These are phyloP conservation scores for Byssochlamys sp. DNA, from an alignment of 2,329 filamentous ascomycete genomes.

Conservation along the genomic window DNA sequence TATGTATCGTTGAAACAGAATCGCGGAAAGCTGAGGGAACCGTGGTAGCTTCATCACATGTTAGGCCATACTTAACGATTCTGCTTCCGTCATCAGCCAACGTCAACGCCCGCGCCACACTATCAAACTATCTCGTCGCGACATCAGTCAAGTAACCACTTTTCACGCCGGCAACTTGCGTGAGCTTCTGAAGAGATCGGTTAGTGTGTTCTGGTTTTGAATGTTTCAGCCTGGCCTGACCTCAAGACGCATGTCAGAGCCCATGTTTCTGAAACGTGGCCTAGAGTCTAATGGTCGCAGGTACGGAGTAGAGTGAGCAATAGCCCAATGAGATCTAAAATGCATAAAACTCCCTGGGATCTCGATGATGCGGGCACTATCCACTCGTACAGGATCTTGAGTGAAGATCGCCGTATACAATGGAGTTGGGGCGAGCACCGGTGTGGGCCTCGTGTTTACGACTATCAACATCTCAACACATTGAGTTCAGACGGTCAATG, in stretches of 20 bases:
- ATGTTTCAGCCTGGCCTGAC: not conserved
- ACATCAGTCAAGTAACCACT: not conserved
- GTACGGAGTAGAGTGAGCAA: not conserved
- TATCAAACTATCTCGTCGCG: not conserved
- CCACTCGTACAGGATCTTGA: not conserved
- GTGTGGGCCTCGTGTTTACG: not conserved
- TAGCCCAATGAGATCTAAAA: not conserved
- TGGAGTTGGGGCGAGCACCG: not conserved
- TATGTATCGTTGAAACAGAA: not conserved
- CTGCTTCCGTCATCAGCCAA: conserved; percentile 3
- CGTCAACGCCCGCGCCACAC: conserved; percentile 12
- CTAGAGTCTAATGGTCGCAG: not conserved
- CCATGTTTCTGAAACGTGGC: not conserved
- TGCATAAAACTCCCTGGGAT: not conserved
- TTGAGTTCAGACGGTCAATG: not conserved
- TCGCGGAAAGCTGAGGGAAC: not conserved
- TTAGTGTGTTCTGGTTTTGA: not conserved
- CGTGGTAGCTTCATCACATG: not conserved
- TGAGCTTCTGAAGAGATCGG: not conserved
- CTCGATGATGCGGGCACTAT: not conserved
- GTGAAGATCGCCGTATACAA: not conserved
- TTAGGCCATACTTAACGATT: not conserved
- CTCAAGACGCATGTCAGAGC: not conserved
- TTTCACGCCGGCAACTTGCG: not conserved
- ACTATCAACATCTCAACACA: not conserved